phyloP scores from a whole-genome alignment of 2,329 filamentous ascomycete species.

The Diaporthe caulivora region DNA sequence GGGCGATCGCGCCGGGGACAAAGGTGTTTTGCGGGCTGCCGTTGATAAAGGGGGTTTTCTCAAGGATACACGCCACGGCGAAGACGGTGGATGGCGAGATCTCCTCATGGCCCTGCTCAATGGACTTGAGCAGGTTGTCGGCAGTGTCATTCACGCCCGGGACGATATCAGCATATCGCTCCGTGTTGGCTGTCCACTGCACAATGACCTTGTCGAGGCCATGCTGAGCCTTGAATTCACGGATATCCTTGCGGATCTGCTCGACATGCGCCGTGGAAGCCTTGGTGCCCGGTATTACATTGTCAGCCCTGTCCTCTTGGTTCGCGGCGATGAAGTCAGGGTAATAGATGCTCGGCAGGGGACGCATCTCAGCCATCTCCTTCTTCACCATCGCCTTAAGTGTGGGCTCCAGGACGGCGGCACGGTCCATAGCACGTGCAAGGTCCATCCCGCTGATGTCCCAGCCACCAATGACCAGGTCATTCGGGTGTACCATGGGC shows the following conservation, averaged over 20 bases:
- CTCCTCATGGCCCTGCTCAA: conserved; percentile 88
- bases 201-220: conserved; percentile 94
- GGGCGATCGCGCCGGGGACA: conserved; percentile 89
- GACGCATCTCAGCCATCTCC: conserved; percentile 90
- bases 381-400: conserved; percentile 91
- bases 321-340: conserved; percentile 99
- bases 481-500: conserved; percentile 97
- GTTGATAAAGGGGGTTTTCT: conserved; percentile 95
- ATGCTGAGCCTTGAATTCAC: conserved; percentile 89
- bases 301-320: conserved; percentile 96
- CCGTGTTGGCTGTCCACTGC: conserved; percentile 99
- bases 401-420: conserved; percentile 93
- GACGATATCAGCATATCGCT: conserved; percentile 92
- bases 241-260: conserved; percentile 92
- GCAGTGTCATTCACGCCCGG: conserved; percentile 95
- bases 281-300: conserved; percentile 85
- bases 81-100: conserved; percentile 97
- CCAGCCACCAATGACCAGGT: conserved; percentile 95
- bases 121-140: conserved; percentile 90
- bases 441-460: conserved; percentile 95
- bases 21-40: conserved; percentile 99
- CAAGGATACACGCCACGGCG: conserved; percentile 92
- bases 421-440: conserved; percentile 93
- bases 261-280: conserved; percentile 91
- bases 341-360: conserved; percentile 96